Evolutionary conservation across 257 asterid species (phyloP).

Genomic region (Scutellaria baicalensis): DNA sequence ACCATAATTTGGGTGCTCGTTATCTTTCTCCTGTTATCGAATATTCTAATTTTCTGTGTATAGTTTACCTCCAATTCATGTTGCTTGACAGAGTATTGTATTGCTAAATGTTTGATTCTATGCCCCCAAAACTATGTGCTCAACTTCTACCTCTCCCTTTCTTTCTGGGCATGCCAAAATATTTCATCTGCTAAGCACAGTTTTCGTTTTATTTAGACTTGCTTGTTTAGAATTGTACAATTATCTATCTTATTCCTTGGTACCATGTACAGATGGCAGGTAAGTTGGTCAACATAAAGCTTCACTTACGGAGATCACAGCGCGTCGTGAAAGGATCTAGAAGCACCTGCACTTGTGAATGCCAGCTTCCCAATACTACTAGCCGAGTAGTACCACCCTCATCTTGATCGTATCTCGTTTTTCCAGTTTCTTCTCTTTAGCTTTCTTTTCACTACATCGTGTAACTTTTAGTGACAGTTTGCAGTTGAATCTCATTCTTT

Average conservation of each 20-base stretch:
- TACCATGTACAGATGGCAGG: slow-evolving; percentile 67
- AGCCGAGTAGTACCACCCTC: slow-evolving; percentile 32
- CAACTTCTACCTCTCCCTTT: background rate
- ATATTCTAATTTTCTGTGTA: background rate
- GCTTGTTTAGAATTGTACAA: background rate
- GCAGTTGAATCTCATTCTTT: background rate
- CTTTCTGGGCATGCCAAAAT: background rate
- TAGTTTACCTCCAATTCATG: background rate
- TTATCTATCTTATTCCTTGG: background rate
- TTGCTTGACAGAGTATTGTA: background rate
- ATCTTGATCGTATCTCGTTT: slow-evolving; percentile 21
- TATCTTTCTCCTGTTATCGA: background rate
- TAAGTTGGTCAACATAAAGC: slow-evolving; percentile 79
- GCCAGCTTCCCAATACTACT: slow-evolving; percentile 66
- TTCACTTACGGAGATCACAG: slow-evolving; percentile 73
- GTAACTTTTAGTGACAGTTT: background rate
- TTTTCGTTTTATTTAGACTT: background rate
- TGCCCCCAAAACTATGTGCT: background rate
- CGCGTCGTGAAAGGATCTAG: slow-evolving; percentile 86
- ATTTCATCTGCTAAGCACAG: background rate
- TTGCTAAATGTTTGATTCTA: background rate
- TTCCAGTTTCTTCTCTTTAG: background rate
- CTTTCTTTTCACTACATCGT: background rate
- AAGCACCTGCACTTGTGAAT: slow-evolving; percentile 69
- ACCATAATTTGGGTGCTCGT: background rate